Evolutionary conservation across 208 protist genomes (phyloP).

Genomic region (Leishmania turanica): DNA sequence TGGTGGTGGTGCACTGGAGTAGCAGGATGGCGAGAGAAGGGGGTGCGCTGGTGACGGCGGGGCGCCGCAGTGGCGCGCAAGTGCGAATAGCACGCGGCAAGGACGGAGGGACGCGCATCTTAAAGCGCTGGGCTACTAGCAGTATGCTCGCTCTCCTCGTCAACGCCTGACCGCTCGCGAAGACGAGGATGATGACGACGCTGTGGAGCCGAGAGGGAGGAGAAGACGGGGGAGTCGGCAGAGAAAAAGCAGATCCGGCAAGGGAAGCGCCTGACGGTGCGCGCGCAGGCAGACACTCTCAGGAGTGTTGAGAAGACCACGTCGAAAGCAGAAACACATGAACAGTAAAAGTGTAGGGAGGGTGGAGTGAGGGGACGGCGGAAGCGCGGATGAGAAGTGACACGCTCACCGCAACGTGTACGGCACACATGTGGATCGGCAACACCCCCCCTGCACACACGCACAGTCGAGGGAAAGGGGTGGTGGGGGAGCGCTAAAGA

Average conservation of each 20-base stretch:
- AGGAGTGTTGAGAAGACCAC: neutral
- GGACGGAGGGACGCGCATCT: neutral
- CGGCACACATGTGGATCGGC: too few species aligned
- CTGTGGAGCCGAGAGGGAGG: neutral
- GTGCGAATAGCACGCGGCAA: neutral
- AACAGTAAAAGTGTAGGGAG: neutral
- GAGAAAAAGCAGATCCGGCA: too few species aligned
- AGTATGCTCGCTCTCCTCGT: neutral
- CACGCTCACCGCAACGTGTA: too few species aligned
- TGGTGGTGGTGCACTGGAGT: neutral
- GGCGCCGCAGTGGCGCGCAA: neutral
- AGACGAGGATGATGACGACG: neutral
- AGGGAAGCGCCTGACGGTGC: neutral
- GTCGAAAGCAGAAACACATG: neutral
- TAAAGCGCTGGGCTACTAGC: neutral
- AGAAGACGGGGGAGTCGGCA: neutral
- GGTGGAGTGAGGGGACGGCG: neutral
- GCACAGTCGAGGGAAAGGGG: too few species aligned
- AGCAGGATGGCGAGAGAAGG: neutral
- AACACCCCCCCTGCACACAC: too few species aligned
- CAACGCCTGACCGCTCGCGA: neutral
- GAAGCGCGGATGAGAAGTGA: too few species aligned
- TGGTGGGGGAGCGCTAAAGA: neutral
- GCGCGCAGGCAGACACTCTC: neutral
- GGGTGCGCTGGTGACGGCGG: neutral